Percentiles rank a stretch among this genome's conserved stretches.
phyloP scores from a whole-genome alignment of 2,329 filamentous ascomycete genomes.

The Aspergillus pseudoglaucus region DNA sequence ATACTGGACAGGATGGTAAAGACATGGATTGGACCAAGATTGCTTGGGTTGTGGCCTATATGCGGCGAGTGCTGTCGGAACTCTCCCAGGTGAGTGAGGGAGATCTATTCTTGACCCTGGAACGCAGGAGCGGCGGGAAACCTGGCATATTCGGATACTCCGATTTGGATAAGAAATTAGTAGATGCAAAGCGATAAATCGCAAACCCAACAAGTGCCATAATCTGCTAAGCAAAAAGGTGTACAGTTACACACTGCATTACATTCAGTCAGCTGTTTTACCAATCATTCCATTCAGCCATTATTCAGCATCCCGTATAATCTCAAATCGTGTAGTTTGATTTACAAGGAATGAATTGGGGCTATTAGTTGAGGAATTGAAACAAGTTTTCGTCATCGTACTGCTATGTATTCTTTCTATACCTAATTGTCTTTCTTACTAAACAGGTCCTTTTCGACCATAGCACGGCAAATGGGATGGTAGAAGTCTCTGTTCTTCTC shows the following conservation, averaged over 20 bases:
- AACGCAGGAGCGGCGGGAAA: slow-evolving; percentile 30
- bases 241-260: not conserved
- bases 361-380: not conserved
- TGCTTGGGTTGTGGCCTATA: slow-evolving; percentile 57
- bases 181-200: slow-evolving; percentile 24
- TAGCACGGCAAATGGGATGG: slow-evolving; percentile 80
- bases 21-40: slow-evolving; percentile 57
- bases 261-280: not conserved
- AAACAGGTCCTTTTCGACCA: slow-evolving; percentile 79
- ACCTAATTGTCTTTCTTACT: slow-evolving; percentile 29
- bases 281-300: not conserved
- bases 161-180: slow-evolving; percentile 32
- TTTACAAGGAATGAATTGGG: not conserved
- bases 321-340: not conserved
- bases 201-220: not conserved
- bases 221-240: not conserved
- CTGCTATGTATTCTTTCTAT: not conserved
- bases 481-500: slow-evolving; percentile 87
- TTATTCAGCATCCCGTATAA: not conserved
- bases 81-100: slow-evolving; percentile 51
- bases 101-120: slow-evolving; percentile 47
- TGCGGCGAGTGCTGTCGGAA: slow-evolving; percentile 51
- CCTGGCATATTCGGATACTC: slow-evolving; percentile 28
- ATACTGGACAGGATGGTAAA: slow-evolving; percentile 31
- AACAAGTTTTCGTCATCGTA: not conserved